Conservation (phyloP, 495 filamentous ascomycete species). For the Apodospora peruviana region DNA sequence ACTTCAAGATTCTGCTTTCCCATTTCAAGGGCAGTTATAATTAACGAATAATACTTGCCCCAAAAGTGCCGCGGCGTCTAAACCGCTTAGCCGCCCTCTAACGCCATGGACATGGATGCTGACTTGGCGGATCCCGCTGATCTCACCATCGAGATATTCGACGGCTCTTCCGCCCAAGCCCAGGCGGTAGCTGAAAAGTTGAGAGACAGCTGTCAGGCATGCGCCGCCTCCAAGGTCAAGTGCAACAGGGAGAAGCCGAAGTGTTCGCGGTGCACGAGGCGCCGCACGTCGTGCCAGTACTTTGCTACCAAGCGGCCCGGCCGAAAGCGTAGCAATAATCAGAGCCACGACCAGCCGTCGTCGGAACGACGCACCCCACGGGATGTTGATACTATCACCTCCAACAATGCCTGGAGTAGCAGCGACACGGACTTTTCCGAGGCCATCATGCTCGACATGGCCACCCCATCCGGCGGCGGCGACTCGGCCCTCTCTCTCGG, state of each 20-base stretch:
- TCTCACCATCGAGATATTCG: too few species aligned
- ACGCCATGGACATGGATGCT: too few species aligned
- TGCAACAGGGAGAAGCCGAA: conserved; percentile 23
- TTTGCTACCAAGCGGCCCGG: conserved; percentile 21
- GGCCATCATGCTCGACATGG: neutral
- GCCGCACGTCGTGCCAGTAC: conserved; percentile 20
- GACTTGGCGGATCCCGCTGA: too few species aligned
- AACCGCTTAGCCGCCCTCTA: too few species aligned
- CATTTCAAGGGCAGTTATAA: too few species aligned
- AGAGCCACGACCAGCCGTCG: neutral
- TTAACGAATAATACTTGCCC: too few species aligned
- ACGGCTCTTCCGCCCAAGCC: too few species aligned
- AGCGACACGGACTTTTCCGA: neutral
- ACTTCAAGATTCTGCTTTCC: too few species aligned
- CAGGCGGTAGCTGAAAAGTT: too few species aligned
- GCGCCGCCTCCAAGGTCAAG: conserved; percentile 25
- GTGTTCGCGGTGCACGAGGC: conserved; percentile 23
- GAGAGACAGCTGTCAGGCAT: conserved; percentile 14
- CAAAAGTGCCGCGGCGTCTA: too few species aligned
- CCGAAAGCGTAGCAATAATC: conserved; percentile 1
- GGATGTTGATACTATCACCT: neutral
- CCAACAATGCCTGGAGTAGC: neutral
- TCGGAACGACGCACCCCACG: too few species aligned
- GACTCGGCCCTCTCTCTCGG: neutral
- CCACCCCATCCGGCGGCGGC: too few species aligned